A percentile compares a stretch with the other conserved stretches of the same genome.
These are phyloP conservation scores for Cyathus striatus DNA, from an alignment of 768 basidiomycete species.

Conservation along the genomic window DNA sequence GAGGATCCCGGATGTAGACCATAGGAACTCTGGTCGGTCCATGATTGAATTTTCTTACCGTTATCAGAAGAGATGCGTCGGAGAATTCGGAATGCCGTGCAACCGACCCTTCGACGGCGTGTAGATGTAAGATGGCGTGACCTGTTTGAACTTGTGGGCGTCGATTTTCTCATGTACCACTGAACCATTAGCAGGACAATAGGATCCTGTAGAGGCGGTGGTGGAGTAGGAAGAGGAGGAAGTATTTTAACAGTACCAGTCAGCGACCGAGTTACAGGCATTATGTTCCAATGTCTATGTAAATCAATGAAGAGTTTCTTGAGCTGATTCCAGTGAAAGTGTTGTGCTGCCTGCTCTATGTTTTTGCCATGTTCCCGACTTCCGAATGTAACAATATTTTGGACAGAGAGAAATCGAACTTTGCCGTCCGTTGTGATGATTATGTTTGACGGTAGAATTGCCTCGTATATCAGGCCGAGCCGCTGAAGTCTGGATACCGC, in stretches of 20 bases:
- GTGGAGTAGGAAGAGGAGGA: neutral
- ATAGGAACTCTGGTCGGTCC: too few species aligned
- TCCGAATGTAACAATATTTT: neutral
- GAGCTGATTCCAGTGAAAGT: constrained; percentile 21
- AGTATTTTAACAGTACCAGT: neutral
- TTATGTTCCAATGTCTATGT: constrained; percentile 5
- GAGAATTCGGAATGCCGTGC: too few species aligned
- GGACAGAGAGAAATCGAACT: constrained; percentile 20
- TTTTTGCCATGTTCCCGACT: neutral
- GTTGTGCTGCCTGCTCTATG: neutral
- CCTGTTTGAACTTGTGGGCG: too few species aligned
- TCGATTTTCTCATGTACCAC: too few species aligned
- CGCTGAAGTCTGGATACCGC: constrained; percentile 23
- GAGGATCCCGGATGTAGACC: too few species aligned
- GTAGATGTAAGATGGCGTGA: too few species aligned
- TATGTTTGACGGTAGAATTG: constrained; percentile 12
- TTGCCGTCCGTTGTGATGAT: constrained; percentile 29
- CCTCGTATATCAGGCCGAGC: constrained; percentile 17
- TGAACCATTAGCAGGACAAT: too few species aligned
- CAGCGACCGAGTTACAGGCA: constrained; percentile 6
- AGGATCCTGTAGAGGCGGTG: too few species aligned
- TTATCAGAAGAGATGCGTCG: too few species aligned
- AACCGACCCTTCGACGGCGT: too few species aligned
- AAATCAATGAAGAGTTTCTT: constrained; percentile 19
- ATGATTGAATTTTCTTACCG: too few species aligned